phyloP scores from a whole-genome alignment of 73 alveolate species.

The Halteria grandinella region DNA sequence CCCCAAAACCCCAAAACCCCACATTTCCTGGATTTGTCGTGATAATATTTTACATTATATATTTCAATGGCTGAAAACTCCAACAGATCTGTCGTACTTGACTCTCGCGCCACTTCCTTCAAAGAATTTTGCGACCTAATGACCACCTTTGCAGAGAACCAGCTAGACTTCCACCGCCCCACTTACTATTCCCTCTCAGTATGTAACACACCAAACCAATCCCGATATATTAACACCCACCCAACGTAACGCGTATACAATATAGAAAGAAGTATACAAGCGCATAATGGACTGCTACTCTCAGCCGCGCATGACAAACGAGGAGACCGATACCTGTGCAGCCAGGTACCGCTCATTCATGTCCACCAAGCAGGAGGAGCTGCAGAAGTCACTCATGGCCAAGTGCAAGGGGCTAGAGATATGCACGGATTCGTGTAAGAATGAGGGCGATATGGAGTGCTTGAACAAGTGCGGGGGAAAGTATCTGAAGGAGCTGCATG shows the following conservation, averaged over 20 bases:
- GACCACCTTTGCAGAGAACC: conserved; percentile 36
- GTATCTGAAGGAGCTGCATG: conserved; percentile 17
- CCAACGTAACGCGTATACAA: too few relatives aligned
- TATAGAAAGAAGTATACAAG: neutral
- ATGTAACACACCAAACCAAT: too few relatives aligned
- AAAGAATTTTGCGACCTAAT: conserved; percentile 11
- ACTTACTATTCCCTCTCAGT: too few relatives aligned
- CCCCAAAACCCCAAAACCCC: neutral
- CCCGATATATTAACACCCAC: neutral
- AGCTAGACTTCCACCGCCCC: conserved; percentile 9
- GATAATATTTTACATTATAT: too few relatives aligned
- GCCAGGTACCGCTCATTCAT: neutral
- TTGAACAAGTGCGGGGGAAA: conserved; percentile 23
- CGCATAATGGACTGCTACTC: conserved; percentile 26
- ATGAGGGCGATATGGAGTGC: conserved; percentile 32
- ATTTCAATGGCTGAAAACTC: neutral
- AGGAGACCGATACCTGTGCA: conserved; percentile 44
- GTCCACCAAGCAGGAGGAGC: conserved; percentile 9
- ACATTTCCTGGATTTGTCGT: neutral
- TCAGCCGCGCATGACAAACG: conserved; percentile 33
- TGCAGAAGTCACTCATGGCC: conserved; percentile 17
- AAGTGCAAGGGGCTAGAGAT: conserved; percentile 15
- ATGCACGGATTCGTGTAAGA: conserved; percentile 41
- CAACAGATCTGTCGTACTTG: too few relatives aligned
- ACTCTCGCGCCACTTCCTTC: too few relatives aligned